Base-by-base conservation (phyloP, 495 filamentous ascomycete species). In the Aspergillus egyptiacus region DNA sequence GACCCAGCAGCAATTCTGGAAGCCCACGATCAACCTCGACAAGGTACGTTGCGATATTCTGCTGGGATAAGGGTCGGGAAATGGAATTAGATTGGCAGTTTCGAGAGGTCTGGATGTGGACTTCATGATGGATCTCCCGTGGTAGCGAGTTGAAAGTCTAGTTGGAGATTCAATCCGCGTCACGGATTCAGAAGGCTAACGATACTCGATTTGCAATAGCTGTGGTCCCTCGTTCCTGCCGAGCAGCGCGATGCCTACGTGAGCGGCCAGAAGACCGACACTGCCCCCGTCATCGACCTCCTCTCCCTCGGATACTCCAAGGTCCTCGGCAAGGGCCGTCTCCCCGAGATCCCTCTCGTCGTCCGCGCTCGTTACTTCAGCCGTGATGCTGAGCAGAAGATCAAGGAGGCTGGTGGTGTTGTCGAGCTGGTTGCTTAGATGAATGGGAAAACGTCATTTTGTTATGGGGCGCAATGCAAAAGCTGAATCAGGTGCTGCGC, bases 291-390 rank as follows among this genome's bases (percentile, higher is more conserved):
- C 59, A 81, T 96, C 72, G 90, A 95, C 75, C 86, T 96, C 62
- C 78, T 95, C 41, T 77, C 88, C 55, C 83, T 93, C 61, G 90
- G 90, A 54, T 95, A 94, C 82, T 82, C 86, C 61, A 95, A 96
- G 74, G 81, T 95, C 53, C 81, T 94, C 60, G 89, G 90, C 67
- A 96, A 96, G 81, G 90, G 90, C 67, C 78, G 89, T 61, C 73
- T 96, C 57, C 89, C 89, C 53, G 73, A 87, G 57, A 75, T 94
- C 58, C 90, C 90, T 44, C 60, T 96, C 60, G 84, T 96, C 59
- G 86, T 96, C 63, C 84, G 86, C 66, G 89, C 90, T 53, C 73
- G 90, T 62, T 94, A 85, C 71, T 82, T 96, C 72, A 89, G 83
- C 75, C 81, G 82, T 67, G 77, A 89, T 64, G 90, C 90, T 53